phyloP scores from a whole-genome alignment of 192 early-diverging fungal genomes.

The Kappamyces sp. region DNA sequence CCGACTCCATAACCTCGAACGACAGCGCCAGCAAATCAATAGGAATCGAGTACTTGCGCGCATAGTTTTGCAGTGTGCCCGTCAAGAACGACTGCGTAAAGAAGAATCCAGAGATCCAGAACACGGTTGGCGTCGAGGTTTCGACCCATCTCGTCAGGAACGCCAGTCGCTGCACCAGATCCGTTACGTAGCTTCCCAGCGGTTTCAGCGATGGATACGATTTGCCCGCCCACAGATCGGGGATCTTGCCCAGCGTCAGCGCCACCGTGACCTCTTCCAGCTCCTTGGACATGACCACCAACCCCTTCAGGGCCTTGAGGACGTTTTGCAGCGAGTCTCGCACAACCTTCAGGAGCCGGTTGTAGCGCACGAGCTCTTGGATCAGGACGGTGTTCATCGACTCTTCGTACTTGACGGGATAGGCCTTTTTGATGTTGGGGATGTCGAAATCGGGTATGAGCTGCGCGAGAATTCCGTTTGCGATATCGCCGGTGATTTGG shows the following conservation, averaged over 20 bases:
- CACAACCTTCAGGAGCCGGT: conserved; percentile 46
- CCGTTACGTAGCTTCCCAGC: conserved; percentile 45
- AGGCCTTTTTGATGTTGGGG: conserved; percentile 30
- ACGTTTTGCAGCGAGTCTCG: conserved; percentile 48
- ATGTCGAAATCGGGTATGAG: conserved; percentile 41
- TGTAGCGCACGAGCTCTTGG: conserved; percentile 58
- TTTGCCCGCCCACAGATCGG: conserved; percentile 56
- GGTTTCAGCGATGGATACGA: conserved; percentile 57
- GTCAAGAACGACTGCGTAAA: conserved; percentile 62
- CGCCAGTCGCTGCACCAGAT: conserved; percentile 46
- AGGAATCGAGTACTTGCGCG: conserved; percentile 57
- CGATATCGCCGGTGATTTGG: conserved; percentile 45
- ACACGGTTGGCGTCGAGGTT: conserved; percentile 39
- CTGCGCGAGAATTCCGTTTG: conserved; percentile 35
- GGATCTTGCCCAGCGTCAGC: conserved; percentile 49
- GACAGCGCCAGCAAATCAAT: conserved; percentile 51
- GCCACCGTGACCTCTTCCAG: conserved; percentile 49
- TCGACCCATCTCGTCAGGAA: conserved; percentile 55
- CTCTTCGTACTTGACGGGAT: conserved; percentile 53
- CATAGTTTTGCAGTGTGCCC: conserved; percentile 60
- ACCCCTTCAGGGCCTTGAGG: conserved; percentile 55
- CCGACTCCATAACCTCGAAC: conserved; percentile 42
- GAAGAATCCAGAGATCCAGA: conserved; percentile 62
- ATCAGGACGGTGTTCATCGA: conserved; percentile 57
- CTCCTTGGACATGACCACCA: conserved; percentile 61